phyloP scores from a whole-genome alignment of 768 basidiomycete species.

The Mycena amicta region DNA sequence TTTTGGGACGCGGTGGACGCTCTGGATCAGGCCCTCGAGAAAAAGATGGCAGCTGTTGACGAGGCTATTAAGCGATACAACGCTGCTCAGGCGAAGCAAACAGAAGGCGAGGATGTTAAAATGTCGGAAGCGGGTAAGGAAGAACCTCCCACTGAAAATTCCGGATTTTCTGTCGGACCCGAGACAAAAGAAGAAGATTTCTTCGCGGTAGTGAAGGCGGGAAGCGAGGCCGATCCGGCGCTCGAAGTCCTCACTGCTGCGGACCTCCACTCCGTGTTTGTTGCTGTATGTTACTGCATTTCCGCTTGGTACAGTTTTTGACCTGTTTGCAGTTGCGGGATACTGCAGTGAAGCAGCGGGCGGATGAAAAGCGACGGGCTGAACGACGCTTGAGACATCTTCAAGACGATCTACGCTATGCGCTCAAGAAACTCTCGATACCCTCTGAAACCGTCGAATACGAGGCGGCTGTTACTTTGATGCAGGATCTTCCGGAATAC shows the following conservation, averaged over 20 bases:
- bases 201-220: conserved; percentile 51
- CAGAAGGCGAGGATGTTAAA: conserved; percentile 37
- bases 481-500: conserved; percentile 84
- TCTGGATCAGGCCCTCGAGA: conserved; percentile 83
- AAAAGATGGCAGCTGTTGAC: conserved; percentile 71
- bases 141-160: conserved; percentile 22
- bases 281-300: conserved; percentile 51
- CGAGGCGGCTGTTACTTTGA: conserved; percentile 66
- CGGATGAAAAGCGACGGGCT: conserved; percentile 82
- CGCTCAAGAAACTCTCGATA: conserved; percentile 74
- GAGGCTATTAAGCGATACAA: conserved; percentile 58
- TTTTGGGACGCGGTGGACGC: conserved; percentile 94
- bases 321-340: conserved; percentile 61
- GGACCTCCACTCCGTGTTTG: conserved; percentile 62
- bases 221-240: conserved; percentile 51
- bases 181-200: conserved; percentile 73
- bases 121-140: conserved; percentile 26
- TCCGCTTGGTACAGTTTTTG: not conserved
- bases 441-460: conserved; percentile 69
- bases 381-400: conserved; percentile 86
- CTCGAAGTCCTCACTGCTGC: conserved; percentile 48
- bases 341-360: conserved; percentile 70
- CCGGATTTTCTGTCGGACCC: conserved; percentile 47
- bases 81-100: conserved; percentile 32
- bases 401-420: conserved; percentile 96